Evolutionary conservation across 2,329 filamentous ascomycete genomes (phyloP), one percentile per base, ranked within the genome.

Genomic region (Rugonectria rugulosa): DNA sequence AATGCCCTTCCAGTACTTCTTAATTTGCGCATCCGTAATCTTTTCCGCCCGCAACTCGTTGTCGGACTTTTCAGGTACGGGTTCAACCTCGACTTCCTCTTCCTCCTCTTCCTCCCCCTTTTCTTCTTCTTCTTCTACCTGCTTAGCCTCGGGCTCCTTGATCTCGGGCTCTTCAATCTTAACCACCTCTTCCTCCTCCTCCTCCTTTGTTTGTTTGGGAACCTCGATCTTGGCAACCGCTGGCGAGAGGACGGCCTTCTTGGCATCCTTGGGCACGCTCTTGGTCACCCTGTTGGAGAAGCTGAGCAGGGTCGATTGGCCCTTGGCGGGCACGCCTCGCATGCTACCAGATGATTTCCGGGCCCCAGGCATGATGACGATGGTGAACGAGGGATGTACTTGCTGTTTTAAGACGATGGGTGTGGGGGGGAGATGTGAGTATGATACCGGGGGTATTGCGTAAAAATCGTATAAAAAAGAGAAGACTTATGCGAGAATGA

Each of bases 1-100:
- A 62, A 94, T 85, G 10, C 73, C 73, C 62, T 79, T 79, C 92
- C 92, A 97, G 72, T 97, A 97, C 68, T 79, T 81, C 65, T 83
- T 83, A 60, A 98, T 87, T 66, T 91, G 86, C 42, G 81, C 77
- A 53, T 90, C 82, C 7, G 83, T 84, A 36, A 96, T 75, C 62
- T 85, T 82, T 60, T 85, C 79, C 1, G 92, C 92, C 56, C 75
- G 76, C 20, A 80, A 64, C 65, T 90, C 82, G 6, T 72, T 75
- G 56, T 79, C 80, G 6, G 77, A 78, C 68, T 81, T 84, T 63
- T 79, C 68, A 2, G 65, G 66, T 21, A 71, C 68, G 17, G 67
- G 55, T 19, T 62, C 62, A 14, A 59, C 53, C 14, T 66, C 63
- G 14, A 64, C 56, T 15, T 67, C 59, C n/a, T 71, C 63, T 11